Conservation (phyloP, 192 early-diverging fungal genomes). For the Backusella morwellensis region DNA sequence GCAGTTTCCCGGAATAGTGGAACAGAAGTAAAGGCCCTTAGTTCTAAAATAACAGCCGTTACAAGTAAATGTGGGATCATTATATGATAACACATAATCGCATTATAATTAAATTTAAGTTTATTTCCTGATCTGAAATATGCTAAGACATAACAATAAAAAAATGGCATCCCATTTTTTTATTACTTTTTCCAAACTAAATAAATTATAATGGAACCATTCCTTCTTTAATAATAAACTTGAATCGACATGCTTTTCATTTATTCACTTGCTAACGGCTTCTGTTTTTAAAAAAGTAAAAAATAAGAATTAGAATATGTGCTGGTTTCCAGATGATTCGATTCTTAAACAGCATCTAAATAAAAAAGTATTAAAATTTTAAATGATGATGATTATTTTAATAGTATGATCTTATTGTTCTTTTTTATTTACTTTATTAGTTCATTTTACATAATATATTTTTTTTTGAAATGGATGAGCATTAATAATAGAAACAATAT, state of each 20-base stretch:
- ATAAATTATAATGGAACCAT: too few species aligned
- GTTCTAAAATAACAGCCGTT: too few species aligned
- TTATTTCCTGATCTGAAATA: background rate
- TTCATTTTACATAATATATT: background rate
- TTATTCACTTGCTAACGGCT: background rate
- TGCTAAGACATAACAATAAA: background rate
- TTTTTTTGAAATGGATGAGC: too few species aligned
- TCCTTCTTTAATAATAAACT: too few species aligned
- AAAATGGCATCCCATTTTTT: background rate
- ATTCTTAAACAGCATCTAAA: background rate
- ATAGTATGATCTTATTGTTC: background rate
- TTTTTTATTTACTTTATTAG: background rate
- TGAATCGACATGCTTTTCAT: too few species aligned
- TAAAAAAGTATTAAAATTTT: background rate
- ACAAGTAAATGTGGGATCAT: background rate
- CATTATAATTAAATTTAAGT: background rate
- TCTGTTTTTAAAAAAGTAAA: background rate
- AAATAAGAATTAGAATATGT: background rate
- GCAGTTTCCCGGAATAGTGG: too few species aligned
- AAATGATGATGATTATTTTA: background rate
- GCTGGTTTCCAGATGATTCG: background rate
- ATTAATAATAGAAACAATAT: too few species aligned
- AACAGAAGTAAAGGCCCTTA: too few species aligned
- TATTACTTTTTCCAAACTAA: background rate
- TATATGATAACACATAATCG: background rate